These are phyloP conservation scores for Dioscorea zingiberensis DNA, from an alignment of 106 monocot genomes.

Conservation along the genomic window DNA sequence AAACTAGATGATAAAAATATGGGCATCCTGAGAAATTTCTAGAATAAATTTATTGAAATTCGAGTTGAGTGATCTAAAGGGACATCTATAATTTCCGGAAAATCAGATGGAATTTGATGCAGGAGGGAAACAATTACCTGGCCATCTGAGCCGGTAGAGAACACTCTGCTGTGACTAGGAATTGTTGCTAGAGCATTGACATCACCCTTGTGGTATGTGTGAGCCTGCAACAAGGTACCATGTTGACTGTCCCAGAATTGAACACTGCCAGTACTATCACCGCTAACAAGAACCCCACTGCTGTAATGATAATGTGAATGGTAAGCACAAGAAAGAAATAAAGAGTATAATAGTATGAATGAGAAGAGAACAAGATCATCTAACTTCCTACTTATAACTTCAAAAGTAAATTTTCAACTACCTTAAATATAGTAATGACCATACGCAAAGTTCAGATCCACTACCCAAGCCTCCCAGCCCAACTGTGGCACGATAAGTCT, in stretches of 20 bases:
- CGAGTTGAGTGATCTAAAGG: too few relatives aligned
- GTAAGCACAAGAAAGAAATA: neutral
- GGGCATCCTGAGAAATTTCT: too few relatives aligned
- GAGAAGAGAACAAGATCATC: neutral
- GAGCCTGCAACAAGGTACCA: constrained; percentile 81
- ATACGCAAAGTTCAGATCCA: constrained; percentile 71
- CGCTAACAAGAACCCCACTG: constrained; percentile 88
- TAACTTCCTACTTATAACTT: neutral
- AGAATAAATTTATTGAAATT: too few relatives aligned
- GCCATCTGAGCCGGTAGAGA: constrained; percentile 97
- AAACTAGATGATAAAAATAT: too few relatives aligned
- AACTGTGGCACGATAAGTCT: constrained; percentile 80
- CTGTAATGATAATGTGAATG: constrained; percentile 18
- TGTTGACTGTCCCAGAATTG: constrained; percentile 92
- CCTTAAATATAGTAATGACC: constrained; percentile 88
- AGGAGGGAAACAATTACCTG: constrained; percentile 36
- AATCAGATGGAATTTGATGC: too few relatives aligned
- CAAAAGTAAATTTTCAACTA: constrained; percentile 11
- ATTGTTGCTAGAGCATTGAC: constrained; percentile 66
- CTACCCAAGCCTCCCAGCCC: constrained; percentile 70
- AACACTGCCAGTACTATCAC: constrained; percentile 91
- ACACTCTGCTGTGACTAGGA: constrained; percentile 83
- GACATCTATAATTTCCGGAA: too few relatives aligned
- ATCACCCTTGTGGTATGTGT: constrained; percentile 79
- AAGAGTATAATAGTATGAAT: neutral